Evolutionary conservation across 805 yeast species (phyloP).

Genomic region (Kodamaea restingae): DNA sequence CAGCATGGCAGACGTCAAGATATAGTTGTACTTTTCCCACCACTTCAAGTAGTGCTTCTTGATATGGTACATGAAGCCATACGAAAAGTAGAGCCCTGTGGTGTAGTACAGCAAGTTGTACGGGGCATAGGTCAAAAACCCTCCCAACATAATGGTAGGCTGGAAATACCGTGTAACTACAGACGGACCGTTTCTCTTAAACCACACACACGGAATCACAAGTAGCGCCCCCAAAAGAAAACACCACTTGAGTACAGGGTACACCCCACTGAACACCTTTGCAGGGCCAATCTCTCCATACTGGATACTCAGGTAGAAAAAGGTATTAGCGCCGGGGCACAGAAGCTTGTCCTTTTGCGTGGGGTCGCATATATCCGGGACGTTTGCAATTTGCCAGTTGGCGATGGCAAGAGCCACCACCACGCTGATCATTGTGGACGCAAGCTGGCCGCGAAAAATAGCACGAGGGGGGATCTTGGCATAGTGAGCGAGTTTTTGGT

Average conservation of each 20-base stretch:
- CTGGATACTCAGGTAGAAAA: conserved; percentile 48
- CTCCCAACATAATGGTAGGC: conserved; percentile 52
- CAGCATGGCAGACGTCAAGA: conserved; percentile 52
- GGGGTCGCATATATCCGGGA: conserved; percentile 33
- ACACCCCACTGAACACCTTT: conserved; percentile 53
- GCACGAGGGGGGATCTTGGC: conserved; percentile 24
- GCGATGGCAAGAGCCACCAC: conserved; percentile 31
- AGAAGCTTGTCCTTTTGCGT: conserved; percentile 33
- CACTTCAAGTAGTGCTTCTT: conserved; percentile 46
- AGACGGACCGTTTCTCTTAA: conserved; percentile 34
- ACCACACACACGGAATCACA: conserved; percentile 35
- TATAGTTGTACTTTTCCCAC: conserved; percentile 75
- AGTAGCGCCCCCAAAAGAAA: conserved; percentile 50
- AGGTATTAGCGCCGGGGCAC: conserved; percentile 47
- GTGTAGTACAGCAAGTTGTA: conserved; percentile 51
- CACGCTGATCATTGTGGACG: conserved; percentile 34
- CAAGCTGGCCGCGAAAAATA: conserved; percentile 35
- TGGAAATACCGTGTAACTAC: conserved; percentile 40
- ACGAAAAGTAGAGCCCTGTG: conserved; percentile 57
- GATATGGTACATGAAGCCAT: conserved; percentile 52
- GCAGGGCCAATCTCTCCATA: conserved; percentile 60
- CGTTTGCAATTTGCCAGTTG: conserved; percentile 38
- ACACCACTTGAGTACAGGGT: conserved; percentile 53
- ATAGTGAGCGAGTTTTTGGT: conserved; percentile 26
- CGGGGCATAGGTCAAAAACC: conserved; percentile 48